These are phyloP conservation scores for Citrus glauca DNA, from an alignment of 345 rosid genomes.

Conservation along the genomic window DNA sequence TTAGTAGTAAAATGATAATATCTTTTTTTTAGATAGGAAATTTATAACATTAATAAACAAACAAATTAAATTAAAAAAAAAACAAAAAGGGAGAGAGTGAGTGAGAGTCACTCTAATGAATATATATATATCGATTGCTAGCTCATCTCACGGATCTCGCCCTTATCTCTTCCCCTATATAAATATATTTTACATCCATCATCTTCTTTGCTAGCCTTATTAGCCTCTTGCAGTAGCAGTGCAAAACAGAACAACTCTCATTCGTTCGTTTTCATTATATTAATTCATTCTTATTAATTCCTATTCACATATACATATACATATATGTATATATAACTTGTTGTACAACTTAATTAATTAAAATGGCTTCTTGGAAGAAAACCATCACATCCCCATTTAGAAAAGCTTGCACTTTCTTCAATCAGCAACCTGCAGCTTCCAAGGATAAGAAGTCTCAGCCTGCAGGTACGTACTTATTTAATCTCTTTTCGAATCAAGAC, in stretches of 20 bases:
- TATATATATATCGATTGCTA: neutral
- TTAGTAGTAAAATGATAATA: too few relatives aligned
- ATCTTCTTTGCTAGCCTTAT: neutral
- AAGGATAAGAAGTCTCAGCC: conserved; percentile 41
- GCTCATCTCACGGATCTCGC: conserved; percentile 81
- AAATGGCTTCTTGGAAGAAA: conserved; percentile 82
- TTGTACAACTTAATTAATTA: neutral
- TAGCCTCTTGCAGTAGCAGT: neutral
- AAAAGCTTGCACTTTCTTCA: conserved; percentile 83
- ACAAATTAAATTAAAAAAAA: neutral
- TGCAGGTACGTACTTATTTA: conserved; percentile 23
- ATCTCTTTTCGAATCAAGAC: too few relatives aligned
- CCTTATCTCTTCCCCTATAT: conserved; percentile 10
- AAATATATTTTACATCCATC: neutral
- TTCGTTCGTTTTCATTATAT: neutral
- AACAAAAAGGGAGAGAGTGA: neutral
- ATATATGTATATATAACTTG: too few relatives aligned
- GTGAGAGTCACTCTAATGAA: conserved; percentile 8
- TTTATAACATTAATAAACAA: too few relatives aligned
- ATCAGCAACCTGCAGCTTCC: conserved; percentile 37
- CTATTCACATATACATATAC: too few relatives aligned
- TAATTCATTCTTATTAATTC: neutral
- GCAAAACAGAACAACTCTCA: neutral
- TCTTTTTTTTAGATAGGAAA: conserved; percentile 8
- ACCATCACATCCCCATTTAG: conserved; percentile 71